Base-by-base conservation (phyloP, 305 asterid species). In the Fraxinus latifolia region DNA sequence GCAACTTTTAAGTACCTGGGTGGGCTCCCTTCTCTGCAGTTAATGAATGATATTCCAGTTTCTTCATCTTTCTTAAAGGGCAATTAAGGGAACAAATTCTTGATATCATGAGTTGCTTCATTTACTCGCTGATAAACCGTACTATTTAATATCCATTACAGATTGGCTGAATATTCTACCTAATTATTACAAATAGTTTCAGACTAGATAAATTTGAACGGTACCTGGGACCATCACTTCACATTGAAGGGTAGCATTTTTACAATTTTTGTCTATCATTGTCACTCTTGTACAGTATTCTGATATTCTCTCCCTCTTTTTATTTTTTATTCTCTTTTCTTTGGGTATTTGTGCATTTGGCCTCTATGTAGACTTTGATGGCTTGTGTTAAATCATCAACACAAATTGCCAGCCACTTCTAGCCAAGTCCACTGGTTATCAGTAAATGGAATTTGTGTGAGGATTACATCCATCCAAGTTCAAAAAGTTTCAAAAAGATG, bases 391-490 rank as follows among this genome's bases (percentile, higher is more conserved):
- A 55, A 31, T 14, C 9, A n/a, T 36, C 67, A 55, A 23, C 50
- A 36, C 12, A n/a, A 50, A 80, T 53, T 55, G 36, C 39, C 29
- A 34, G 39, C 72, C 25, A 58, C 80, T 33, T 44, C 32, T 32
- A 3, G 31, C 14, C 44, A 77, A 34, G 65, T 44, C 80, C 39
- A 62, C 36, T 39, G 50, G 50, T 39, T 4, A 17, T 34, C 17
- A 1, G 50, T 39, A 1, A 39, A 11, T 71, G 50, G 31, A 47
- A 4, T 32, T 72, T 71, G 1, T 23, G 1, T 2, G 67, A 74
- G 79, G 36, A 12, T 67, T 60, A 73, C 60, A 37, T 39, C 37
- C 67, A 58, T 74, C 80, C 70, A 76, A 75, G 76, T 39, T 39
- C 50, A 39, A 39, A 37, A 37, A 37, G 44, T 37, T 34, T 34